Evolutionary conservation across 2,329 filamentous ascomycete species (phyloP).

Genomic region (Metarhizium rileyi): DNA sequence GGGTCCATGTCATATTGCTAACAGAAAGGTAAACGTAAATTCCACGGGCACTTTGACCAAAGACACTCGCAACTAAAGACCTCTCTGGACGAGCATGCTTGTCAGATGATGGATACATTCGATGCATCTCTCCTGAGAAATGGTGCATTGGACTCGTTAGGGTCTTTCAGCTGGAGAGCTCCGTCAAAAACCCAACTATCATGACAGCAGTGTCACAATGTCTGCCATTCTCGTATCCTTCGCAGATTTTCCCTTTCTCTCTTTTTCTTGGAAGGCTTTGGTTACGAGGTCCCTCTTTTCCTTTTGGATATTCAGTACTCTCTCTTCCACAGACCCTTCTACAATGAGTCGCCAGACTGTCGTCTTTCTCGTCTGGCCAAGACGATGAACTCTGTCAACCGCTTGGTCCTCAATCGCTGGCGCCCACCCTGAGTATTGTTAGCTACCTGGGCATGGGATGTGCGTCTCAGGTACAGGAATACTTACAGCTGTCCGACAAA

Average conservation of each 20-base stretch:
- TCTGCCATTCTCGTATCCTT: slow-evolving; percentile 50
- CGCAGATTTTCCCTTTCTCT: slow-evolving; percentile 36
- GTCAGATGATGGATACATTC: too few relatives aligned
- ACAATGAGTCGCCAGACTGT: slow-evolving; percentile 76
- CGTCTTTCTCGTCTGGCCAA: slow-evolving; percentile 71
- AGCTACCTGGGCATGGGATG: neutral
- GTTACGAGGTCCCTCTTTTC: slow-evolving; percentile 71
- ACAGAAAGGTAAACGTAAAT: too few relatives aligned
- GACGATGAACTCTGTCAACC: slow-evolving; percentile 74
- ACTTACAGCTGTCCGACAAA: slow-evolving; percentile 62
- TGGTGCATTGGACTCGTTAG: neutral
- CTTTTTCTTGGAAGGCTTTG: slow-evolving; percentile 69
- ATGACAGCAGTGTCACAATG: slow-evolving; percentile 37
- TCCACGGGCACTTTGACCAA: too few relatives aligned
- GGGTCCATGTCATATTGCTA: too few relatives aligned
- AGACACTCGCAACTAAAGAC: too few relatives aligned
- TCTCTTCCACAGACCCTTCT: slow-evolving; percentile 71
- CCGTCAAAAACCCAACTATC: neutral
- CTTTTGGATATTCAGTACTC: slow-evolving; percentile 66
- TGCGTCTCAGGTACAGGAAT: neutral
- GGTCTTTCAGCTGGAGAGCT: neutral
- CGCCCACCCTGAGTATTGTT: slow-evolving; percentile 58
- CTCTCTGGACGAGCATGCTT: too few relatives aligned
- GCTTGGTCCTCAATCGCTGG: slow-evolving; percentile 90
- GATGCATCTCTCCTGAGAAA: too few relatives aligned